Percentiles rank a stretch among this genome's conserved stretches.
These are phyloP conservation scores for Xylariaceae sp. DNA, from an alignment of 2,329 filamentous ascomycete species.

Conservation along the genomic window DNA sequence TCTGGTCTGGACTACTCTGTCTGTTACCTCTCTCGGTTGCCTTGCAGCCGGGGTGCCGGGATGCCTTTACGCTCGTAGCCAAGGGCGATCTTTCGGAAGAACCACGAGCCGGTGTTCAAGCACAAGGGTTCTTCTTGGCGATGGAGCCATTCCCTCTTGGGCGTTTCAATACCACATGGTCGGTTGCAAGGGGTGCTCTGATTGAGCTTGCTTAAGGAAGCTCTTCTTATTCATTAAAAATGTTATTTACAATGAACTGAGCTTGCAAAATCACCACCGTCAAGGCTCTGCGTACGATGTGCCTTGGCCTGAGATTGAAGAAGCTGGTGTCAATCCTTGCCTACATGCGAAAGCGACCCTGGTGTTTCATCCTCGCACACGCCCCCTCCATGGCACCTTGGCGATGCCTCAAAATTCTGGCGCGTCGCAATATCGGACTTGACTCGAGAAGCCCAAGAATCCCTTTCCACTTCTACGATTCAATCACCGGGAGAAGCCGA, in stretches of 20 bases:
- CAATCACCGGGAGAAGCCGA: constrained; percentile 3
- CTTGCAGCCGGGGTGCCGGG: not conserved
- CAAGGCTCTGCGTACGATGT: not conserved
- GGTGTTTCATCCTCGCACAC: not conserved
- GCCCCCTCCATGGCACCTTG: constrained; percentile 10
- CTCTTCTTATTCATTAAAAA: not conserved
- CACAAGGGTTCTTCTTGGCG: not conserved
- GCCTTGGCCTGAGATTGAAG: not conserved
- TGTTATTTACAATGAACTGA: not conserved
- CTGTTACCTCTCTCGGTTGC: not conserved
- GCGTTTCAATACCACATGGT: not conserved
- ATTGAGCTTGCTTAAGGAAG: not conserved
- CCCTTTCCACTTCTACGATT: not conserved
- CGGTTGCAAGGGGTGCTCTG: not conserved
- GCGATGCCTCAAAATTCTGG: constrained; percentile 14
- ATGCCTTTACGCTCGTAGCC: not conserved
- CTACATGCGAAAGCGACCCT: not conserved
- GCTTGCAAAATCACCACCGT: not conserved
- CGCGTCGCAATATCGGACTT: constrained; percentile 4
- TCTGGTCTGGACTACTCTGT: not conserved
- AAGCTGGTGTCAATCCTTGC: not conserved
- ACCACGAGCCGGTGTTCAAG: not conserved
- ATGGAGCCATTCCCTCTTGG: not conserved
- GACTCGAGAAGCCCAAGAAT: not conserved
- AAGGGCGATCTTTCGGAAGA: not conserved